phyloP scores from a whole-genome alignment of 2,329 filamentous ascomycete genomes.

The Nothophaeocryptopus gaeumannii region DNA sequence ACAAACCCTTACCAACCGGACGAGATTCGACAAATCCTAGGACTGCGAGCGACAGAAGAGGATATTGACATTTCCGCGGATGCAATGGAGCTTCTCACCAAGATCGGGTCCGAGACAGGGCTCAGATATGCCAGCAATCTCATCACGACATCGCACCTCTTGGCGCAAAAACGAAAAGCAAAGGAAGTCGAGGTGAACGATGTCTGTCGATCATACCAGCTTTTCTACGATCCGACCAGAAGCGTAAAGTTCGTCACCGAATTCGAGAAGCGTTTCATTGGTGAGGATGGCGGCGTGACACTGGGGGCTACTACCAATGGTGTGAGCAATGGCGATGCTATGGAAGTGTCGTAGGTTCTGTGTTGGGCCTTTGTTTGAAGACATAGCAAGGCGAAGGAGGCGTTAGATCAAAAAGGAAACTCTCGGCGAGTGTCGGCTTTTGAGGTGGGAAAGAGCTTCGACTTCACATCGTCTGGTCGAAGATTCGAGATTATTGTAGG shows the following conservation, averaged over 20 bases:
- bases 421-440: conserved; percentile 9
- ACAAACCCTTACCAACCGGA: conserved; percentile 79
- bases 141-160: conserved; percentile 87
- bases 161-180: conserved; percentile 79
- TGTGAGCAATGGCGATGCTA: conserved; percentile 43
- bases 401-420: conserved; percentile 5
- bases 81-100: conserved; percentile 86
- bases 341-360: conserved; percentile 60
- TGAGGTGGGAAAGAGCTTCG: background rate
- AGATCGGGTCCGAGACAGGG: conserved; percentile 90
- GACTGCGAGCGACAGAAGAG: conserved; percentile 91
- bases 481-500: too few species aligned
- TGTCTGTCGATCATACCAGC: conserved; percentile 85
- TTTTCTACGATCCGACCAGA: conserved; percentile 87
- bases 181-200: conserved; percentile 83
- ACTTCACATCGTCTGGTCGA: conserved; percentile 5
- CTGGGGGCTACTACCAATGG: conserved; percentile 53
- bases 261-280: conserved; percentile 90
- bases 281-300: conserved; percentile 76
- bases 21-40: conserved; percentile 88
- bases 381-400: conserved; percentile 18
- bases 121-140: conserved; percentile 96
- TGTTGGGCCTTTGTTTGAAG: conserved; percentile 4
- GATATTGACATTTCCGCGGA: conserved; percentile 89
- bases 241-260: conserved; percentile 88